Evolutionary conservation across 371 early-diverging fungal genomes (phyloP), one percentile per base, ranked within the genome.

Genomic region (Smittium culicis): DNA sequence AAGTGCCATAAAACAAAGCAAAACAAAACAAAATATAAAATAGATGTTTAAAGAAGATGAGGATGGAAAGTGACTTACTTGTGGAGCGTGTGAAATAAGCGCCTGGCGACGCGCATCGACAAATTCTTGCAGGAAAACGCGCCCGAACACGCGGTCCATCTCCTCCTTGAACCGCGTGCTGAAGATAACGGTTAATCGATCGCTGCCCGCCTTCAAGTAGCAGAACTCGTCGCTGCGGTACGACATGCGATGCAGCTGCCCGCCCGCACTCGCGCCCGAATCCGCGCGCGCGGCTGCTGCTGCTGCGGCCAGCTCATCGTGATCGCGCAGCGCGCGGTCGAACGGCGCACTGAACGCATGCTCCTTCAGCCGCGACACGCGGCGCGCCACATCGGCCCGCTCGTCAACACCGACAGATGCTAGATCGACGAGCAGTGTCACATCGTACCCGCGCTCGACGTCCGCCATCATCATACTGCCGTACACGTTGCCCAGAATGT

Each of bases 101-200:
- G 89, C 87, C 71, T 87, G 89, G 71, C 94, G 86, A 56, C 98
- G 83, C 27, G 94, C 96, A 80, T 98, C 98, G 5, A 94, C 95
- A 77, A 96, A 98, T 85, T 98, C 98, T 58, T 97, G 96, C 73
- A 98, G 79, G 75, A 98, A 98, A 60, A 98, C 94, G 69, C 88
- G 91, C 66, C 93, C 98, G 79, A 93, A 87, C 67, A 95, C 87
- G 60, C 86, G 84, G 76, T 98, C 98, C 2, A 93, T 91, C 71
- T 94, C 96, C 68, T 96, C 97, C 81, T 93, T 92, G 79, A 98
- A 98, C 71, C 84, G 79, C 30, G 94, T 94, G 58, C 92, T 89
- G 77, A 96, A 96, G 66, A 96, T 92, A 34, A 95, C 97, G 1
- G 96, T 96, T 68, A 97, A 93, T 35, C 97, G 88, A 76, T 98